Percentiles rank a stretch among this genome's conserved stretches.
These are phyloP conservation scores for Chrysanthemum lavandulifolium DNA, from an alignment of 129 eudicot genomes.

Conservation along the genomic window DNA sequence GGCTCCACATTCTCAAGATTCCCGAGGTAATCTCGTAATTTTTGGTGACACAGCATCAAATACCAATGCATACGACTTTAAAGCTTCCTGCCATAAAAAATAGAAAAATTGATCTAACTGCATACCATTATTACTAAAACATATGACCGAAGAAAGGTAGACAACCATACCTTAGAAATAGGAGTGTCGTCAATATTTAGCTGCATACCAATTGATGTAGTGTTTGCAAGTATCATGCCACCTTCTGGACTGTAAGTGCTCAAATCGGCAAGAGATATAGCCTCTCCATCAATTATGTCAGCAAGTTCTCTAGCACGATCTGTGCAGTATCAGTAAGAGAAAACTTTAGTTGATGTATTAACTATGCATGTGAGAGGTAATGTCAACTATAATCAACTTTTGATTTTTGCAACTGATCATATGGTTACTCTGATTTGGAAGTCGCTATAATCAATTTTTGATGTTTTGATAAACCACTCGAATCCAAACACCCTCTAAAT, in stretches of 20 bases:
- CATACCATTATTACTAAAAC: background rate
- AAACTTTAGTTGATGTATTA: background rate
- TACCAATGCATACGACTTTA: constrained; percentile 64
- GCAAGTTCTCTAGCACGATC: constrained; percentile 92
- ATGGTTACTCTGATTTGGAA: background rate
- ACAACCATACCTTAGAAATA: constrained; percentile 64
- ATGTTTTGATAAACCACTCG: background rate
- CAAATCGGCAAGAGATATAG: constrained; percentile 71
- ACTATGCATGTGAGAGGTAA: background rate
- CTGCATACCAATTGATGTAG: constrained; percentile 96
- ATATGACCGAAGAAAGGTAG: constrained; percentile 15
- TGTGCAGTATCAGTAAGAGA: constrained; percentile 14
- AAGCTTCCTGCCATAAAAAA: constrained; percentile 68
- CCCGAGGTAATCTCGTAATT: constrained; percentile 77
- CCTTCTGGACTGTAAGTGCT: constrained; percentile 64
- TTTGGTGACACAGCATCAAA: constrained; percentile 95
- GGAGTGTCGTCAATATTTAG: constrained; percentile 89
- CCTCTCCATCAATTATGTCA: constrained; percentile 71
- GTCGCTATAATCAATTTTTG: background rate
- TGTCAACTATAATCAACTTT: too few species aligned
- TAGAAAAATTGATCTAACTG: background rate
- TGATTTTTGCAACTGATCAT: background rate
- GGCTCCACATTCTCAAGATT: constrained; percentile 84
- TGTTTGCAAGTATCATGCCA: constrained; percentile 91
- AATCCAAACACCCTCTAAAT: constrained; percentile 14